Evolutionary conservation across 768 basidiomycete genomes (phyloP), one percentile per base, ranked within the genome.

Genomic region (Lactarius quietus): DNA sequence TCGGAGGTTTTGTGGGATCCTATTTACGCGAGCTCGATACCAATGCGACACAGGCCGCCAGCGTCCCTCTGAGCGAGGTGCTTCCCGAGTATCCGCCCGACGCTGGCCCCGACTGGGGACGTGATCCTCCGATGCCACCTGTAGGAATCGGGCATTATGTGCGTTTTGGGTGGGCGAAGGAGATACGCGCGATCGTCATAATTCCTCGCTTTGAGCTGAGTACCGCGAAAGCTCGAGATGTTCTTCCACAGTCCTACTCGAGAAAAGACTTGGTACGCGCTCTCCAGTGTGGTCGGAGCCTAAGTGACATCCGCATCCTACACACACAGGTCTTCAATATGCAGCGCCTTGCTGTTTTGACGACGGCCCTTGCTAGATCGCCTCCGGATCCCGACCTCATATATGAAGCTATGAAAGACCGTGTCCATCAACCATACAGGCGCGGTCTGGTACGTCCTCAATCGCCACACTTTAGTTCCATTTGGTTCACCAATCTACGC

Each of bases 391-490:
- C 97, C 0, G 91, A 88, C 26, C 85, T 99, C n/a, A 98, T 98
- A 64, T 98, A 96, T 76, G 96, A 98, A 74, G 96, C 96, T 1
- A 98, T 98, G 97, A 96, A 98, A 73, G 97, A 99, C 77, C 87
- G 92, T 59, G 84, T 99, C 17, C 97, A 99, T 75, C 97, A 99
- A 74, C 97, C 97, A 1, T 98, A 98, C 75, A 87, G 97, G 35
- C 93, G 89, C 76, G 75, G 81, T 31, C 81, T 99, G 63, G 95
- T 95, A 73, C 45, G 89, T 79, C 3, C 61, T 64, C 29, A 36
- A 54, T 36, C 58, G 45, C 9, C 63, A 43, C 9, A 20, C 26
- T 54, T 65, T 39, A 38, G 20, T 35, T 59, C 51, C 12, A 18
- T 29, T 43, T 57, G 28, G 29, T 43, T 38, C 35, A 59, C 59